Conservation (phyloP, 2,329 filamentous ascomycete genomes). For the Amauroascus verrucosus region DNA sequence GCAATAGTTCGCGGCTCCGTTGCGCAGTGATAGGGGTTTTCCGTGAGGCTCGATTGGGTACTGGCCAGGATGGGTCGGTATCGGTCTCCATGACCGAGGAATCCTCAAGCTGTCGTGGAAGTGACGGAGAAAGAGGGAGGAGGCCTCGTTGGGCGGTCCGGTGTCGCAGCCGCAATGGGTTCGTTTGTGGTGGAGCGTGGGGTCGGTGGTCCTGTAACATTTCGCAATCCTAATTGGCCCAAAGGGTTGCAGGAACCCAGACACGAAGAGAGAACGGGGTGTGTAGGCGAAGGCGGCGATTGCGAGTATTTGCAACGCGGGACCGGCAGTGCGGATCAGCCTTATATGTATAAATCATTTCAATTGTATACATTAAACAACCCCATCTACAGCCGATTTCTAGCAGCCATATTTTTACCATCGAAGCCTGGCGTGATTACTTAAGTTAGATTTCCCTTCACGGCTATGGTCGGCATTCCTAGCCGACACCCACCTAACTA, state of each 20-base stretch:
- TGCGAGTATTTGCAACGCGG: no score
- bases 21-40: constrained; percentile 7
- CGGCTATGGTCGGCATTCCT: no score
- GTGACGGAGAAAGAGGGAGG: neutral
- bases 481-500: no score
- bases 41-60: constrained; percentile 4
- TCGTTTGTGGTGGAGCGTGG: constrained; percentile 1
- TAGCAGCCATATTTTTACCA: no score
- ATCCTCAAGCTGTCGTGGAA: neutral
- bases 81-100: constrained; percentile 11
- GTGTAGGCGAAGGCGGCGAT: neutral
- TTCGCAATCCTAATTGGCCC: neutral
- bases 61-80: constrained; percentile 7
- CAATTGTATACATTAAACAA: no score
- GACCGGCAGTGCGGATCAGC: no score
- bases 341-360: no score
- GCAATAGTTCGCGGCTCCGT: neutral
- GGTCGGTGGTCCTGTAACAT: constrained; percentile 2
- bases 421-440: no score
- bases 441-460: no score
- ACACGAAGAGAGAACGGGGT: neutral
- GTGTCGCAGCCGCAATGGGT: neutral
- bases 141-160: constrained; percentile 1
- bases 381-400: no score
- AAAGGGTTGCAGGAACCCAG: neutral